These are phyloP conservation scores for Berberis thunbergii DNA, from an alignment of 164 flowering plant genomes.

Conservation along the genomic window DNA sequence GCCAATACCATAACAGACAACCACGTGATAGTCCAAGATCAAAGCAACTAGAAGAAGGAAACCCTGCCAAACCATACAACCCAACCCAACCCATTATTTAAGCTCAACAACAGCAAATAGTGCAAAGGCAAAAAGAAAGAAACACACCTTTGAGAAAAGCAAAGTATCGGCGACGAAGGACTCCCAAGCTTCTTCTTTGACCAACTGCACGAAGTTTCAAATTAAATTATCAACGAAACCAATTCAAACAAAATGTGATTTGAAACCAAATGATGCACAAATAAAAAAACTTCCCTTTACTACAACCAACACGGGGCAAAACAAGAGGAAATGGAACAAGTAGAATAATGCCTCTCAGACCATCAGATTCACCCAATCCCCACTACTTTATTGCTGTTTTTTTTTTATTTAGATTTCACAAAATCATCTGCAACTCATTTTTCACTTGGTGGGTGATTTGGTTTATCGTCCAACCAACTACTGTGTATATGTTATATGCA, in stretches of 20 bases:
- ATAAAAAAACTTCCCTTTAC: conserved; percentile 42
- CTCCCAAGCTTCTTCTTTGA: conserved; percentile 84
- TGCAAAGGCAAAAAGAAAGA: not conserved
- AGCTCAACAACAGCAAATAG: not conserved
- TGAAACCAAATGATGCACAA: not conserved
- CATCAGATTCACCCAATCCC: conserved; percentile 38
- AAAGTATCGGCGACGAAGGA: conserved; percentile 57
- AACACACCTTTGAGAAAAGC: conserved; percentile 62
- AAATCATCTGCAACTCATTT: not conserved
- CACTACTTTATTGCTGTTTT: not conserved
- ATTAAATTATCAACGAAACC: not conserved
- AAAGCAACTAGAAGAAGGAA: conserved; percentile 58
- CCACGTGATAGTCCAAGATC: conserved; percentile 62
- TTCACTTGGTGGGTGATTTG: too few species aligned
- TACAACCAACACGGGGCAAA: conserved; percentile 59
- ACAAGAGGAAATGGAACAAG: conserved; percentile 49
- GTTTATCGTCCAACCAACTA: too few species aligned
- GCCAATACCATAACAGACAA: conserved; percentile 55
- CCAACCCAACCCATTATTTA: not conserved
- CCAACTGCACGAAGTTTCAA: conserved; percentile 26
- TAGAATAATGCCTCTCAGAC: conserved; percentile 62
- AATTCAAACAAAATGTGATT: not conserved
- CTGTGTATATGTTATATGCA: too few species aligned
- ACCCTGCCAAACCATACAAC: conserved; percentile 29
- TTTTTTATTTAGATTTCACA: conserved; percentile 24